Base-by-base conservation (phyloP, 768 basidiomycete species). In the Gyrodon lividus region DNA sequence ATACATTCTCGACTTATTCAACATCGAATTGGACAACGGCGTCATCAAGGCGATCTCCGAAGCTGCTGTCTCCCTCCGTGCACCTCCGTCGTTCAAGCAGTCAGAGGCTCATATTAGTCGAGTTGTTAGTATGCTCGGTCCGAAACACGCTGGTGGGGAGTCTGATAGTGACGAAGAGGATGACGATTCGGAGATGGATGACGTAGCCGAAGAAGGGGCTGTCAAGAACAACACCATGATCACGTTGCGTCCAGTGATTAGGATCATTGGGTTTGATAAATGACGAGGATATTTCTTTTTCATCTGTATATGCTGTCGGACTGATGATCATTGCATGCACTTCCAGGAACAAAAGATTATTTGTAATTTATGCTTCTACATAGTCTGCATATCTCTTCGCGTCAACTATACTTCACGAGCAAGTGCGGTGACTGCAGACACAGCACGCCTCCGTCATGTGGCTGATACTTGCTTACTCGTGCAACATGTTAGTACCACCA, bases 1-100 rank as follows among this genome's bases (percentile, higher is more conserved):
- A 50, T 98, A 94, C 67, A 86, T 98, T 56, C 69, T 98, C 53
- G 96, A 99, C 52, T 76, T 98, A 6, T 99, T 99, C 76, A 88
- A 87, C 61, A 72, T 95, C 46, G 86, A 88, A 35, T 70, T 97
- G 46, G 82, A 89, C 58, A 73, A 74, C 34, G 79, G 84, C 37
- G 70, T 86, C 33, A 78, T 86, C 37, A 72, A 71, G 45, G 72
- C 74, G 20, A 72, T 93, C 28, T 71, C 71, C 17, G 80, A 80
- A 24, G 79, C 76, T 39, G 78, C 78, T 1, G 67, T 73, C 37
- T 66, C 73, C 9, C 72, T 89, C 40, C 77, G 76, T 52, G 77
- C 77, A 13, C 72, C 72, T 50, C 74, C 74, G 0, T 69, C 65
- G 8, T 73, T 73, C 63, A 75, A 75, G 51, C 68, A 74, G 43